These are phyloP conservation scores for Ploettnerulaceae sp. DNA, from an alignment of 2,329 filamentous ascomycete species.

Conservation along the genomic window DNA sequence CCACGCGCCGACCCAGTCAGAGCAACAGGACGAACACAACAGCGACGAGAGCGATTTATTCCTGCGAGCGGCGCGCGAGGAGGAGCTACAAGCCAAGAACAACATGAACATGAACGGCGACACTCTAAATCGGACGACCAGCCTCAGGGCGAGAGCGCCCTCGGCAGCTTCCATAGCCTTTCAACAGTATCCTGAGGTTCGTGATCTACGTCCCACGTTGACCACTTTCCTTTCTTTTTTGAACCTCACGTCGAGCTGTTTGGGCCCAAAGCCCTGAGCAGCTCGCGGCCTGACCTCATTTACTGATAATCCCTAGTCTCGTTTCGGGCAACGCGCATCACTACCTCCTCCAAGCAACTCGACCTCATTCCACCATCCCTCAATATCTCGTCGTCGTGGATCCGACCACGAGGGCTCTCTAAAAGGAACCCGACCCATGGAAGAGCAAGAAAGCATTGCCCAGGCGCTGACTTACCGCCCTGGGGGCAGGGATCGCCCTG, in stretches of 20 bases:
- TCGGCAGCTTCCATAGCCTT: not conserved
- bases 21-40: constrained; percentile 29
- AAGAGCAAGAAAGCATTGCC: constrained; percentile 25
- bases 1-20: constrained; percentile 12
- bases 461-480: constrained; percentile 29
- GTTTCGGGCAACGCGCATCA: constrained; percentile 28
- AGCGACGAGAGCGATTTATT: constrained; percentile 34
- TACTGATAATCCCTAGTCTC: constrained; percentile 27
- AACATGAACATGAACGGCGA: constrained; percentile 12
- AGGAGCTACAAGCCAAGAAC: constrained; percentile 22
- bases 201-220: constrained; percentile 4
- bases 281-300: constrained; percentile 18
- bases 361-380: constrained; percentile 12
- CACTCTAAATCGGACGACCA: constrained; percentile 19
- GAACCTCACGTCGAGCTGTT: constrained; percentile 6
- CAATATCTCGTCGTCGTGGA: constrained; percentile 27
- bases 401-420: constrained; percentile 26
- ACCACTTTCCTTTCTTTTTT: constrained; percentile 7
- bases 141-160: constrained; percentile 25
- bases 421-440: constrained; percentile 19
- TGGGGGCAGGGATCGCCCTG: constrained; percentile 22
- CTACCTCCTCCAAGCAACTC: constrained; percentile 24
- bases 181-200: constrained; percentile 9
- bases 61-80: constrained; percentile 31
- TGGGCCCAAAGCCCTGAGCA: constrained; percentile 11